Evolutionary conservation across 352 stramenopile species (phyloP).

Genomic region (Phytophthora litchii): DNA sequence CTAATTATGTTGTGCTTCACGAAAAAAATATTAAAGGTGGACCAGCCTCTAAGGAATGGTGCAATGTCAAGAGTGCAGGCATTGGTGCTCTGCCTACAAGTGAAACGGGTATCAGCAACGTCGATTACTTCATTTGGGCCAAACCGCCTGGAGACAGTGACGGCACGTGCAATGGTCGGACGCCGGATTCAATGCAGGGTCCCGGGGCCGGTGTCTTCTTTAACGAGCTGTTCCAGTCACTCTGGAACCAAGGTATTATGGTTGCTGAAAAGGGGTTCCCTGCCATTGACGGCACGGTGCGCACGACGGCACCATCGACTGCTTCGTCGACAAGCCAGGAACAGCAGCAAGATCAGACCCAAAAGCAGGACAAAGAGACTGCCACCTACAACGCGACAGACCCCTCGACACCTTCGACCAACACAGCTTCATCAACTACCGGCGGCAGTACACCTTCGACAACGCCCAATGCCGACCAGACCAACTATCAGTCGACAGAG

Average conservation of each 20-base stretch:
- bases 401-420: constrained; percentile 5
- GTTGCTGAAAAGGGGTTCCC: constrained; percentile 47
- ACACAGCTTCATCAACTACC: neutral
- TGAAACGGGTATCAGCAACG: constrained; percentile 53
- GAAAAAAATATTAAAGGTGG: constrained; percentile 4
- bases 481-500: constrained; percentile 11
- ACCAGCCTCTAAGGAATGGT: constrained; percentile 62
- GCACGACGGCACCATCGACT: constrained; percentile 14
- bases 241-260: constrained; percentile 78
- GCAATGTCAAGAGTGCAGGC: constrained; percentile 65
- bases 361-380: constrained; percentile 5
- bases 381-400: constrained; percentile 20
- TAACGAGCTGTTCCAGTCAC: constrained; percentile 52
- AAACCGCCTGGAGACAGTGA: constrained; percentile 75
- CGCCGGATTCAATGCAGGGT: constrained; percentile 52
- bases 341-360: constrained; percentile 9
- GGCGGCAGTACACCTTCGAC: constrained; percentile 7
- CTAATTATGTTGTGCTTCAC: too few species aligned
- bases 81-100: constrained; percentile 59
- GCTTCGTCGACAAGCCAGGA: constrained; percentile 10
- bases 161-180: constrained; percentile 51
- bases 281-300: constrained; percentile 42
- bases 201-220: constrained; percentile 64
- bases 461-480: constrained; percentile 7
- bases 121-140: constrained; percentile 80